Evolutionary conservation across 2,329 filamentous ascomycete species (phyloP), one percentile per base, ranked within the genome.

Genomic region (Ceratocystis diversiconidia): DNA sequence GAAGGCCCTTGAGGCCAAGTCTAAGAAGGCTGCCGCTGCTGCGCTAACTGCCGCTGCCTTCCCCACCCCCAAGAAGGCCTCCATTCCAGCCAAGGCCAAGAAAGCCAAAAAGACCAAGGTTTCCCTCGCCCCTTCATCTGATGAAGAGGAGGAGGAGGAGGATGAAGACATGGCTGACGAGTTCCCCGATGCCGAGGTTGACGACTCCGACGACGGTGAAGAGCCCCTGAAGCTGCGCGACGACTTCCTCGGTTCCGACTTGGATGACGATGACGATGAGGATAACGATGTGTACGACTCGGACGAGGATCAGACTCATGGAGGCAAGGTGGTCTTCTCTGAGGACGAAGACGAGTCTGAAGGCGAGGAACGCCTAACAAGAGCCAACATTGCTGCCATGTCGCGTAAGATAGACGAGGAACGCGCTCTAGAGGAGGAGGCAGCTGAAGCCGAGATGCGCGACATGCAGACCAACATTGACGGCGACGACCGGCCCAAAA

Each of bases 401-500:
- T 92, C 92, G 65, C 82, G 85, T 71, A 92, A 91, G 74, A 77
- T 99, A 66, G 92, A 99, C 73, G 79, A 83, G 72, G 80, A 94
- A 73, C 79, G 83, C 72, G 88, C 88, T 57, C 82, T 87, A 68
- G 89, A 96, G 69, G 90, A 87, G 19, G 90, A 86, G 28, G 89
- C 92, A 68, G 90, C 90, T 28, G 85, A 92, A 70, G 88, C 87
- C 43, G 94, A 99, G 74, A 77, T 97, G 73, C 85, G 91, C 73
- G 89, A 96, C 70, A 75, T 97, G 74, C 91, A 96, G 77, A 97
- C 92, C 64, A 99, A 99, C 77, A 96, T 99, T 72, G 85, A 85
- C 65, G 86, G 86, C 64, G 89, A 92, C 71, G 66, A 67, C 50
- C 81, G 80, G 70, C 86, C 87, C 1, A 83, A 85, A 67, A 79